phyloP scores from a whole-genome alignment of 139 green algal species.

The Coccomyxa sp. region DNA sequence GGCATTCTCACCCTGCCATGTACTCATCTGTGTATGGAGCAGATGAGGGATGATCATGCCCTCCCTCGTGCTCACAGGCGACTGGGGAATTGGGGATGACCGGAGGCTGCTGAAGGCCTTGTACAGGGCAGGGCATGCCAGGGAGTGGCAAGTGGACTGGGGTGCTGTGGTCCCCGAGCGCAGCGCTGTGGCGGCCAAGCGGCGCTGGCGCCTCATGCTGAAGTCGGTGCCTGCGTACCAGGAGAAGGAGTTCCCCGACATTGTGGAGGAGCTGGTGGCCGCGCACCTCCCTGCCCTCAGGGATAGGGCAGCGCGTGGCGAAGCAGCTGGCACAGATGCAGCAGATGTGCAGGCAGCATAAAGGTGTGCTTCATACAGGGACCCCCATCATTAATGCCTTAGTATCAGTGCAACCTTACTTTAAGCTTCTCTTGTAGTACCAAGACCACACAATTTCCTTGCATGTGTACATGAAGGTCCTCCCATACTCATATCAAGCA shows the following conservation, averaged over 20 bases:
- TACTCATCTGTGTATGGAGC: too few species aligned
- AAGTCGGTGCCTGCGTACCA: background rate
- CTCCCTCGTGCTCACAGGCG: constrained; percentile 28
- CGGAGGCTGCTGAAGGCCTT: constrained; percentile 47
- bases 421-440: background rate
- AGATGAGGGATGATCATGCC: too few species aligned
- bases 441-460: background rate
- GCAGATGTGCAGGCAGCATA: background rate
- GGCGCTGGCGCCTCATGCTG: background rate
- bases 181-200: background rate
- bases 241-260: background rate
- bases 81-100: constrained; percentile 70
- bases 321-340: background rate
- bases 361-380: too few species aligned
- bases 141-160: constrained; percentile 15
- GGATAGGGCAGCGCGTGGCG: background rate
- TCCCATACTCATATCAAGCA: background rate
- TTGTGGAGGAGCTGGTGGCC: too few species aligned
- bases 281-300: too few species aligned
- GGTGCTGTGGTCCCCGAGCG: background rate
- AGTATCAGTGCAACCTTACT: too few species aligned
- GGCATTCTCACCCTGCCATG: too few species aligned
- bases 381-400: too few species aligned
- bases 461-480: background rate
- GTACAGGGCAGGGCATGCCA: constrained; percentile 5